phyloP scores from a whole-genome alignment of 441 rosid genomes.

The Populus hybrid region DNA sequence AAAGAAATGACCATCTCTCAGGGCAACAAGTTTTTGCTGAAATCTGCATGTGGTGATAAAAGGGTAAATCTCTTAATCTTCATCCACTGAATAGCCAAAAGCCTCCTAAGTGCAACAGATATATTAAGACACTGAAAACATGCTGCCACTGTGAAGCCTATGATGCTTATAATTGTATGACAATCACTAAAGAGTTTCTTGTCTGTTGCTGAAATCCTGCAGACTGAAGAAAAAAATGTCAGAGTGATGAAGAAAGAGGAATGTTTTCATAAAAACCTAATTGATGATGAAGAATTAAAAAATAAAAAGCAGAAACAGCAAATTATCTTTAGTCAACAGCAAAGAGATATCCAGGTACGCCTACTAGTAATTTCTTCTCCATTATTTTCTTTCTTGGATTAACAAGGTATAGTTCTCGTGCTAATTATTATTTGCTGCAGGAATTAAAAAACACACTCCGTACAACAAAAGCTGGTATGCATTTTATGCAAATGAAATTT shows the following conservation, averaged over 20 bases:
- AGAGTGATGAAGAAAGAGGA: conserved; percentile 47
- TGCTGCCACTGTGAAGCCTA: not conserved
- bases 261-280: conserved; percentile 30
- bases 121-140: not conserved
- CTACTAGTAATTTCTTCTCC: not conserved
- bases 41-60: conserved; percentile 31
- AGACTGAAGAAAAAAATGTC: conserved; percentile 57
- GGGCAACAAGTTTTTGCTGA: conserved; percentile 39
- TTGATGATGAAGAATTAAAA: conserved; percentile 49
- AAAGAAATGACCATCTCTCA: conserved; percentile 41
- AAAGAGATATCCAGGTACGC: conserved; percentile 62
- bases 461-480: conserved; percentile 85
- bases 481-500: conserved; percentile 77
- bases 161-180: not conserved
- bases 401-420: conserved; percentile 10
- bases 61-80: conserved; percentile 44
- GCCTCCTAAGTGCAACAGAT: not conserved
- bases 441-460: conserved; percentile 62
- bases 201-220: conserved; percentile 19
- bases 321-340: conserved; percentile 65
- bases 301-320: conserved; percentile 43
- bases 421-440: conserved; percentile 28
- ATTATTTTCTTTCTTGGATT: conserved; percentile 7
- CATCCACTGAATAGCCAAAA: conserved; percentile 5
- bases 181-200: conserved; percentile 3